Conservation (phyloP, 1,284 basidiomycete species). For the Schizopora paradoxa region DNA sequence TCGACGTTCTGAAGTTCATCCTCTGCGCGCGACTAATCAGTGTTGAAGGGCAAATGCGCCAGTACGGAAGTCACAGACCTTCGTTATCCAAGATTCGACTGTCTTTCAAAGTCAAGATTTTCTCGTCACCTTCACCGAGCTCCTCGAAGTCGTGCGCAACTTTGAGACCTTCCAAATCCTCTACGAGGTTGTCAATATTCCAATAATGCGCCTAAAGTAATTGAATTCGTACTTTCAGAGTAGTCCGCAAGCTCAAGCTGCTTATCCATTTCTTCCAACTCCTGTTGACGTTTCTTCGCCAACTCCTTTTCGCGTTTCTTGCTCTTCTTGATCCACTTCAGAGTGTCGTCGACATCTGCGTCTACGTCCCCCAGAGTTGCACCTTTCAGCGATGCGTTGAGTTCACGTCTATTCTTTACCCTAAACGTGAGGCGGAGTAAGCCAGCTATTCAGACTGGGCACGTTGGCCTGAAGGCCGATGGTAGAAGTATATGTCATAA, state of each 20-base stretch:
- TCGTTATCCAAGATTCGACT: conserved; percentile 90
- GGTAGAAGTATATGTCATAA: conserved; percentile 47
- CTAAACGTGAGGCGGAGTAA: conserved; percentile 51
- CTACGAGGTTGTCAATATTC: conserved; percentile 30
- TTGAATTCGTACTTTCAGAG: conserved; percentile 59
- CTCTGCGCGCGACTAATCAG: conserved; percentile 46
- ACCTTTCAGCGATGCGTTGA: conserved; percentile 86
- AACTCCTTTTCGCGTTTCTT: conserved; percentile 87
- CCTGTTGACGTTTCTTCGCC: conserved; percentile 70
- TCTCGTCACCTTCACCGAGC: conserved; percentile 89
- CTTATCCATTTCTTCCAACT: conserved; percentile 79
- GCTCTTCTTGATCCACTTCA: conserved; percentile 85
- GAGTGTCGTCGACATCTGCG: conserved; percentile 64
- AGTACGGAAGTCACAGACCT: conserved; percentile 50
- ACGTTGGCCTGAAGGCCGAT: conserved; percentile 27
- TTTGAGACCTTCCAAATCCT: conserved; percentile 89
- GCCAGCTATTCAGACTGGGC: conserved; percentile 25
- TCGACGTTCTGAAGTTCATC: conserved; percentile 96
- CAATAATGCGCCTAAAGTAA: conserved; percentile 6
- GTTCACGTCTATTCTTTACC: conserved; percentile 87
- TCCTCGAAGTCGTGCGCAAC: conserved; percentile 93
- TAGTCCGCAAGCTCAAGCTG: conserved; percentile 68
- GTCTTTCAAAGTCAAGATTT: conserved; percentile 95
- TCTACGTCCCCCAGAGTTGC: conserved; percentile 83
- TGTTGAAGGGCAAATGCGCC: neutral